These are phyloP conservation scores for Pseudevernia furfuracea DNA, from an alignment of 495 filamentous ascomycete genomes.

Conservation along the genomic window DNA sequence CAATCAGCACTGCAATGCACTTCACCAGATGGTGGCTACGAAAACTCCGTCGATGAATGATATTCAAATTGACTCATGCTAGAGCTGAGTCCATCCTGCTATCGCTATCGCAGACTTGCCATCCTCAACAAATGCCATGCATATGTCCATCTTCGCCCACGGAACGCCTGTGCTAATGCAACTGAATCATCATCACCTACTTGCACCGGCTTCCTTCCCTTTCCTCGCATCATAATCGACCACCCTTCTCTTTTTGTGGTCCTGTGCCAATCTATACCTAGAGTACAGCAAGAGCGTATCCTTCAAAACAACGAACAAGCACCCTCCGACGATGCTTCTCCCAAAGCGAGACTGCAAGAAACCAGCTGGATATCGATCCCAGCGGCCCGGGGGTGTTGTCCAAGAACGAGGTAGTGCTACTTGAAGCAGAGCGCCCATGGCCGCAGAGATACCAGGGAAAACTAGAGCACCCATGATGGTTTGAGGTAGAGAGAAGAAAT, in stretches of 20 bases:
- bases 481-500: conserved; percentile 46
- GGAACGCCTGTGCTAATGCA: conserved; percentile 5
- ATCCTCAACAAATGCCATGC: not conserved
- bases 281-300: conserved; percentile 69
- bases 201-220: conserved; percentile 4
- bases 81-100: not conserved
- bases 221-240: conserved; percentile 53
- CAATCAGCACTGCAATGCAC: not conserved
- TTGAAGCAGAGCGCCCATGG: conserved; percentile 62
- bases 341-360: conserved; percentile 71
- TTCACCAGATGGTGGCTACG: not conserved
- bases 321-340: conserved; percentile 70
- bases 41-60: not conserved
- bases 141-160: not conserved
- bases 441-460: conserved; percentile 55
- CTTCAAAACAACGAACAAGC: conserved; percentile 68
- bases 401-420: conserved; percentile 54
- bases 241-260: conserved; percentile 57
- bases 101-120: not conserved
- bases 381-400: conserved; percentile 39
- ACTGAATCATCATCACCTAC: not conserved
- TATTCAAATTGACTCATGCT: not conserved
- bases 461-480: conserved; percentile 54
- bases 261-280: conserved; percentile 64
- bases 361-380: conserved; percentile 40